Evolutionary conservation across 108 stramenopile genomes (phyloP).

Genomic region (Skeletonema marinoi): DNA sequence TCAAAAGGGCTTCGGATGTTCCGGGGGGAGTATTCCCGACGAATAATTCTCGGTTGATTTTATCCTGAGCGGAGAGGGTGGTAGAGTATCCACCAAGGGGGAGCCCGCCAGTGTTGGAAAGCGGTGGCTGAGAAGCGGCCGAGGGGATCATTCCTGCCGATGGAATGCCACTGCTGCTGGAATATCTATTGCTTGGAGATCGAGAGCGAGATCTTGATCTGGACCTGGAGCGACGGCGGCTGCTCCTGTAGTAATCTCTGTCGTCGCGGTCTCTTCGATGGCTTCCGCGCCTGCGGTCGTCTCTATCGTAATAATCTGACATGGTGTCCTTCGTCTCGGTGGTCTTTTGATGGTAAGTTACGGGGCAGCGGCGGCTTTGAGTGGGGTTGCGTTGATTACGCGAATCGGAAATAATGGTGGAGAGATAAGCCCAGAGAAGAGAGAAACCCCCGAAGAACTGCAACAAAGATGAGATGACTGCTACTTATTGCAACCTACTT

Average conservation of each 20-base stretch:
- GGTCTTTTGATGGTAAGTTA: no score
- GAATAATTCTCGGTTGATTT: slow-evolving; percentile 92
- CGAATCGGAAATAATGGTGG: no score
- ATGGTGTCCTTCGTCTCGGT: background rate
- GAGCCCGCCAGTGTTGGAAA: background rate
- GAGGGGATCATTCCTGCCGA: slow-evolving; percentile 8
- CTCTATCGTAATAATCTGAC: slow-evolving; percentile 1
- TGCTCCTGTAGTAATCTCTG: background rate
- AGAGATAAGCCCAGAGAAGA: no score
- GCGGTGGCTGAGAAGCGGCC: background rate
- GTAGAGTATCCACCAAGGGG: slow-evolving; percentile 10
- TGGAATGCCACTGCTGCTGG: slow-evolving; percentile 2
- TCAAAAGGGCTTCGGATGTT: slow-evolving; percentile 76
- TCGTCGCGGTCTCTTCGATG: slow-evolving; percentile 9
- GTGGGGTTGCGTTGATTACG: no score
- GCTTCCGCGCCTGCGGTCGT: background rate
- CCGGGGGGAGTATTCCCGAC: slow-evolving; percentile 94
- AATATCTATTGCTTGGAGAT: slow-evolving; percentile 2
- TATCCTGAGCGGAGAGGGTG: slow-evolving; percentile 59
- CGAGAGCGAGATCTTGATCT: slow-evolving; percentile 14
- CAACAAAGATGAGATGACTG: no score
- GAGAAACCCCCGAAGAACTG: no score
- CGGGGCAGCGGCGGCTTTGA: no score
- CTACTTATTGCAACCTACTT: no score
- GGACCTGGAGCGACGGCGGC: slow-evolving; percentile 10